Conservation (phyloP, 192 early-diverging fungal species). For the Backusella luteola region DNA sequence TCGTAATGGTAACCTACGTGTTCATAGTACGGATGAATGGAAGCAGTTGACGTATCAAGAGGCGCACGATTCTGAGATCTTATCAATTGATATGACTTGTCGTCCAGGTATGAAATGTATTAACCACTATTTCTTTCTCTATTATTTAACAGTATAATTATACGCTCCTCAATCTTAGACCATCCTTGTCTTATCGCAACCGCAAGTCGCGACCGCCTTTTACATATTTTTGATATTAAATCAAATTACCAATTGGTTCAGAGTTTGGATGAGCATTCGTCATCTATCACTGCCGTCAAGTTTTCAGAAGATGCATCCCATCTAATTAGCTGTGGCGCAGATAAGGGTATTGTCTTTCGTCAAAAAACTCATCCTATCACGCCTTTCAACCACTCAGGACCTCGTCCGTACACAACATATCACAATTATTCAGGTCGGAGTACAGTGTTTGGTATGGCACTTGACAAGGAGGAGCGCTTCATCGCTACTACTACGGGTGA, state of each 20-base stretch:
- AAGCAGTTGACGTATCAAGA: slow-evolving; percentile 62
- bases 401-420: slow-evolving; percentile 47
- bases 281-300: slow-evolving; percentile 71
- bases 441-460: slow-evolving; percentile 72
- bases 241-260: slow-evolving; percentile 65
- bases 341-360: slow-evolving; percentile 81
- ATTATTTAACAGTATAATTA: neutral
- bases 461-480: slow-evolving; percentile 53
- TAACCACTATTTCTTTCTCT: neutral
- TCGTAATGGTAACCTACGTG: slow-evolving; percentile 68
- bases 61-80: slow-evolving; percentile 78
- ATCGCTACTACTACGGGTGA: slow-evolving; percentile 69
- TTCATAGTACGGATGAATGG: slow-evolving; percentile 59
- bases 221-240: slow-evolving; percentile 73
- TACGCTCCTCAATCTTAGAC: slow-evolving; percentile 11
- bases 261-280: slow-evolving; percentile 84
- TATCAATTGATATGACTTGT: slow-evolving; percentile 70
- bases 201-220: slow-evolving; percentile 69
- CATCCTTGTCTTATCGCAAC: slow-evolving; percentile 62
- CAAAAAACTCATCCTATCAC: neutral
- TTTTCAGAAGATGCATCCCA: slow-evolving; percentile 63
- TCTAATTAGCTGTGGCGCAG: slow-evolving; percentile 77
- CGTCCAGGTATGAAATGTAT: neutral
- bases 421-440: slow-evolving; percentile 67
- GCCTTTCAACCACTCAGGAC: slow-evolving; percentile 35